Conservation (phyloP, 805 yeast species). For the Spathaspora passalidarum region DNA sequence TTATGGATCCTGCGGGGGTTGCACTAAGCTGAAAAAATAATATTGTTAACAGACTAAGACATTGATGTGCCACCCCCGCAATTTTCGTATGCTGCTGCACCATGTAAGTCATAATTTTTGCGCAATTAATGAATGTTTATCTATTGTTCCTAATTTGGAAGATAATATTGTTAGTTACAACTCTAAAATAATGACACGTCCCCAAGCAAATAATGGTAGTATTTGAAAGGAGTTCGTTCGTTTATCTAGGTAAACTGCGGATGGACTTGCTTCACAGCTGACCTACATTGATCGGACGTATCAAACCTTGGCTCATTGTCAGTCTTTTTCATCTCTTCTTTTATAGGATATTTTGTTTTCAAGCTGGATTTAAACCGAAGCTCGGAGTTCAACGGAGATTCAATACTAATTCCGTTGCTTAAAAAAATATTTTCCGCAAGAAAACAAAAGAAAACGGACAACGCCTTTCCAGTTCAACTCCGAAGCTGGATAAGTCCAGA, state of each 20-base stretch:
- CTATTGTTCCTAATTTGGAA: background rate
- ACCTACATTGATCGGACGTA: too few species aligned
- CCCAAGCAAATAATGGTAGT: too few species aligned
- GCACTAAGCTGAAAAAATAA: background rate
- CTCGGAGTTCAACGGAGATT: background rate
- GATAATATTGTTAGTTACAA: background rate
- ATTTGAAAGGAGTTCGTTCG: background rate
- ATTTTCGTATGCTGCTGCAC: background rate
- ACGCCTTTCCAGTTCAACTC: background rate
- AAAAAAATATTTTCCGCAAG: background rate
- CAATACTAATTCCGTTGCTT: background rate
- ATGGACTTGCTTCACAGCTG: conserved; percentile 1
- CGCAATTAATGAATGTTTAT: background rate
- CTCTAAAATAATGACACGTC: background rate
- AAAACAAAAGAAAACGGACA: background rate
- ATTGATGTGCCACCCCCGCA: conserved; percentile 1
- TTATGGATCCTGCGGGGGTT: background rate
- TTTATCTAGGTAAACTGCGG: background rate
- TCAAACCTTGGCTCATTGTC: too few species aligned
- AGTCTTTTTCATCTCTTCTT: too few species aligned
- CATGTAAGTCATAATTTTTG: background rate
- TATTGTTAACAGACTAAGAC: background rate
- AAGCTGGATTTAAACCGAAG: background rate
- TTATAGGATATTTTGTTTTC: background rate
- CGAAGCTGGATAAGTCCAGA: background rate